Conservation (phyloP, 1,139 yeast genomes). For the Debaryomycetaceae sp. region DNA sequence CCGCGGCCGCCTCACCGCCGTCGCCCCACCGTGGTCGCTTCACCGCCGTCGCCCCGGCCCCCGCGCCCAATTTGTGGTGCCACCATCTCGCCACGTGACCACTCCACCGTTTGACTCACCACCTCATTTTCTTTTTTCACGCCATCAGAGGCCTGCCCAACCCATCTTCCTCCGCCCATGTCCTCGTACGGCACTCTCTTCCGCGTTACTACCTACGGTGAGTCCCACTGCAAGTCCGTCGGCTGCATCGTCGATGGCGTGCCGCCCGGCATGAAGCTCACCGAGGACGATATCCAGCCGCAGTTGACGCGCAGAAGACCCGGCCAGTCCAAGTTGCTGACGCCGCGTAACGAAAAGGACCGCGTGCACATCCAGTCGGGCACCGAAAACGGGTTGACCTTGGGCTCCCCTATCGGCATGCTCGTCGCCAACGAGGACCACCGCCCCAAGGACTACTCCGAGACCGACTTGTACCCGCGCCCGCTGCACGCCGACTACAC, state of each 20-base stretch:
- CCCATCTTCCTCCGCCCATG: constrained; percentile 19
- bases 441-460: constrained; percentile 92
- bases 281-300: constrained; percentile 89
- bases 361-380: constrained; percentile 91
- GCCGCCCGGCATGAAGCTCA: constrained; percentile 86
- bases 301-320: constrained; percentile 97
- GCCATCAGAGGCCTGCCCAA: neutral
- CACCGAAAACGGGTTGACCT: constrained; percentile 82
- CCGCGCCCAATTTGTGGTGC: too few relatives aligned
- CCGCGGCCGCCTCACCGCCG: too few relatives aligned
- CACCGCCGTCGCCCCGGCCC: too few relatives aligned
- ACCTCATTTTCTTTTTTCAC: neutral
- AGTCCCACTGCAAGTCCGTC: constrained; percentile 96
- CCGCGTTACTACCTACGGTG: constrained; percentile 92
- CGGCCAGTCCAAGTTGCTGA: constrained; percentile 86
- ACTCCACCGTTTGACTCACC: constrained; percentile 1
- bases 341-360: constrained; percentile 96
- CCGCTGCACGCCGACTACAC: constrained; percentile 98
- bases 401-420: constrained; percentile 97
- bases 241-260: constrained; percentile 98
- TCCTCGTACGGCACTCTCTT: constrained; percentile 43
- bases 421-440: constrained; percentile 90
- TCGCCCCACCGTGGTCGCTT: too few relatives aligned
- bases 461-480: constrained; percentile 91
- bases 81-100: too few relatives aligned